Evolutionary conservation across 495 filamentous ascomycete genomes (phyloP), one percentile per base, ranked within the genome.

Genomic region (Penicillium fimorum): DNA sequence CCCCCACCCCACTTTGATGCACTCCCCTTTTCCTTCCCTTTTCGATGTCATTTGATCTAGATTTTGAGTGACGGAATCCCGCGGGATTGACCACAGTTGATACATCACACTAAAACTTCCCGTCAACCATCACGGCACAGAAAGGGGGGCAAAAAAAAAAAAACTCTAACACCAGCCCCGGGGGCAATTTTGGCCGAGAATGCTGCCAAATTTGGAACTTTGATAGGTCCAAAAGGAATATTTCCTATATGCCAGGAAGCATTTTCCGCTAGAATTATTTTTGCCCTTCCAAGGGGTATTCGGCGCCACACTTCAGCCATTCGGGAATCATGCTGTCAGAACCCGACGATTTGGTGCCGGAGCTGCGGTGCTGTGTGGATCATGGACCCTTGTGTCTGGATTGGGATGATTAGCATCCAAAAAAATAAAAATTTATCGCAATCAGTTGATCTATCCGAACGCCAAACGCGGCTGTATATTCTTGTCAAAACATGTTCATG

Each of bases 271-370:
- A 5, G 8, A 47, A 29, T 50, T 35, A 13, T 25, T 55, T 37
- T 35, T 13, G 12, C 17, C 5, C 17, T 27, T 40, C 41, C 13
- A n/a, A 2, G 41, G 13, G 27, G 25, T 11, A 33, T 17, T 10
- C 53, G 9, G 54, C 47, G 47, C 47, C 50, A 51, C 45, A 40
- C 30, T 59, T 30, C 46, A 43, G 38, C 37, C 24, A 29, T 53
- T 45, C 12, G 43, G 30, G 32, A 27, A 27, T 46, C 53, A 51
- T 48, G 56, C 46, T 64, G 61, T 63, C 57, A 61, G 33, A 71
- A 69, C 72, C 72, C 70, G 69, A 70, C 70, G 69, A 51, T 64
- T 30, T 61, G 72, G 72, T 60, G 58, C 65, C 58, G 54, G 55
- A 64, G 59, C 57, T 71, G 68, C 45, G 8, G 24, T 58, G 50